Conservation (phyloP, 495 filamentous ascomycete genomes). For the Evernia prunastri region DNA sequence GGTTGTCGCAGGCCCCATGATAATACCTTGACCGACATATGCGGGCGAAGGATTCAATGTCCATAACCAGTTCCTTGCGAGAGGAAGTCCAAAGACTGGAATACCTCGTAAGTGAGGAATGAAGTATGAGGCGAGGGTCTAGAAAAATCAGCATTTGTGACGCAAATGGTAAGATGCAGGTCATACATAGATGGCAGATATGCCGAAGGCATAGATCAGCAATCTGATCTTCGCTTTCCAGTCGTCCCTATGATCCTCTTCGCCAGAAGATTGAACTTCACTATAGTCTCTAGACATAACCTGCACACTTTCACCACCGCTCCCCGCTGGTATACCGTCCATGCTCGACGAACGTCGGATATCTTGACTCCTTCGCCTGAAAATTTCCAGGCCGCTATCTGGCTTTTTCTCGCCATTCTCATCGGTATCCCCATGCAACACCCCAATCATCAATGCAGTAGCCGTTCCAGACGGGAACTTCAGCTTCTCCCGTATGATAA, state of each 20-base stretch:
- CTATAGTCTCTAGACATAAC: conserved; percentile 2
- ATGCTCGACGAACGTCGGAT: conserved; percentile 20
- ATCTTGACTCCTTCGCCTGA: conserved; percentile 27
- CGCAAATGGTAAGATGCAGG: not conserved
- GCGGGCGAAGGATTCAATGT: conserved; percentile 91
- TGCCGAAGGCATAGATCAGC: conserved; percentile 50
- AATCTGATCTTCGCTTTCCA: conserved; percentile 60
- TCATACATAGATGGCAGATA: conserved; percentile 50
- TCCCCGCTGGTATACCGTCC: conserved; percentile 14
- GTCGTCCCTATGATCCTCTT: conserved; percentile 40
- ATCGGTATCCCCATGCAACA: conserved; percentile 63
- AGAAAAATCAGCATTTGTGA: conserved; percentile 13
- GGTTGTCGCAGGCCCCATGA: conserved; percentile 88
- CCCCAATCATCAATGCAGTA: conserved; percentile 85
- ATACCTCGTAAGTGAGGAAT: conserved; percentile 77
- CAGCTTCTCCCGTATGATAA: conserved; percentile 84
- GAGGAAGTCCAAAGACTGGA: conserved; percentile 69
- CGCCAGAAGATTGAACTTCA: conserved; percentile 26
- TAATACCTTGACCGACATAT: conserved; percentile 72
- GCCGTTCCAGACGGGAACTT: conserved; percentile 94
- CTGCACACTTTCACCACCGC: conserved; percentile 14
- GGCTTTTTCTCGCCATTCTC: conserved; percentile 25
- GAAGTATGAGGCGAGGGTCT: conserved; percentile 90
- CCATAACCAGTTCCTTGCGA: conserved; percentile 86
- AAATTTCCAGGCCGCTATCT: conserved; percentile 28